These are phyloP conservation scores for Pelargonium myrrhifolium DNA, from an alignment of 441 rosid species.

Conservation along the genomic window DNA sequence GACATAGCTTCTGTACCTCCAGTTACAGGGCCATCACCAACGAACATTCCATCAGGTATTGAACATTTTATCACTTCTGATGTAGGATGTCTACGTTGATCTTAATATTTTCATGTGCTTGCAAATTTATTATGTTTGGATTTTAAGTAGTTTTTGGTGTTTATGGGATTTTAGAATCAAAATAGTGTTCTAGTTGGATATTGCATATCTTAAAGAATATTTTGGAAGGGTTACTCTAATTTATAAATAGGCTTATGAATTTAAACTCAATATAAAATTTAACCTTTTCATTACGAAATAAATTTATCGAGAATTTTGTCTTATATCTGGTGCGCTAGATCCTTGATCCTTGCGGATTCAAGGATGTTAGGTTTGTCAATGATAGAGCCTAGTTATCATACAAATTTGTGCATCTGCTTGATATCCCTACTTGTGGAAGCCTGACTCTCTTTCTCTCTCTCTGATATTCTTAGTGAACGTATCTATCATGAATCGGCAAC, in stretches of 20 bases:
- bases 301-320: background rate
- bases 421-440: conserved; percentile 19
- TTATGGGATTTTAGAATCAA: background rate
- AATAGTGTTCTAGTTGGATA: background rate
- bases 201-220: background rate
- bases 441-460: conserved; percentile 12
- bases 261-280: background rate
- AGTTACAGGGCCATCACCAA: conserved; percentile 55
- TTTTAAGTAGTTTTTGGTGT: background rate
- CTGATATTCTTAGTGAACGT: conserved; percentile 53
- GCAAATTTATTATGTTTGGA: background rate
- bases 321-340: background rate
- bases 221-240: background rate
- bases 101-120: background rate
- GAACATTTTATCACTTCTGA: conserved; percentile 11
- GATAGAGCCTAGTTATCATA: background rate
- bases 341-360: background rate
- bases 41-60: conserved; percentile 62
- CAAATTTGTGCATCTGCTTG: background rate
- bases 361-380: background rate
- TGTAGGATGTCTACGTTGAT: background rate
- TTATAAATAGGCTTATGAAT: background rate
- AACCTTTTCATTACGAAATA: background rate
- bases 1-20: conserved; percentile 65
- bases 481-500: conserved; percentile 50